Percentiles rank a stretch among this genome's conserved stretches.
Evolutionary conservation across 352 stramenopile genomes (phyloP).

Genomic region (Globisporangium emineosum): DNA sequence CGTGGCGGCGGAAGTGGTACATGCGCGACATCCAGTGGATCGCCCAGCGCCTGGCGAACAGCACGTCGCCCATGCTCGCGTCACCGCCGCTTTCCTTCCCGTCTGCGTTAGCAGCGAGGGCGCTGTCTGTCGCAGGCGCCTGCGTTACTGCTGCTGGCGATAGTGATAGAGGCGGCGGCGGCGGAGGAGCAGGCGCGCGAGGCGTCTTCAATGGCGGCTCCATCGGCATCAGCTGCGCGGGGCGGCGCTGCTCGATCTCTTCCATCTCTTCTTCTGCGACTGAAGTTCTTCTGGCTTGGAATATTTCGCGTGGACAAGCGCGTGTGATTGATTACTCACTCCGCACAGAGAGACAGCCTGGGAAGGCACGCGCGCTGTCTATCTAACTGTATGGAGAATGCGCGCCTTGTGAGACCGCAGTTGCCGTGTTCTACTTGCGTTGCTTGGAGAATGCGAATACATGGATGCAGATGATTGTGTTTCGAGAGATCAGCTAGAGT

Average conservation of each 20-base stretch:
- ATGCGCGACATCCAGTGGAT: slow-evolving; percentile 64
- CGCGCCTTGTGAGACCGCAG: too few species aligned
- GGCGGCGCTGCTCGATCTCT: background rate
- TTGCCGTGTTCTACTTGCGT: too few species aligned
- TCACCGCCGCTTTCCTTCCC: background rate
- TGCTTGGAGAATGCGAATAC: too few species aligned
- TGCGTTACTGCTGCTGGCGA: background rate
- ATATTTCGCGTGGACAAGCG: too few species aligned
- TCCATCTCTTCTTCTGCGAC: background rate
- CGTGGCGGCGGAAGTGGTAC: slow-evolving; percentile 47
- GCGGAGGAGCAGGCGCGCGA: background rate
- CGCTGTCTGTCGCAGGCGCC: background rate
- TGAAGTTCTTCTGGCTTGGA: background rate
- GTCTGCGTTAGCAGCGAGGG: background rate
- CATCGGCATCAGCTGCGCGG: background rate
- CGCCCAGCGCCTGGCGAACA: slow-evolving; percentile 49
- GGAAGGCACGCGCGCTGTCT: too few species aligned
- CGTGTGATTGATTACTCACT: too few species aligned
- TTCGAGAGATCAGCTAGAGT: too few species aligned
- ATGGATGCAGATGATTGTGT: too few species aligned
- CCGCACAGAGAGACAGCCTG: background rate
- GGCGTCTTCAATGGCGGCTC: background rate
- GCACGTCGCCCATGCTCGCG: slow-evolving; percentile 49
- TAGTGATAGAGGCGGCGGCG: background rate
- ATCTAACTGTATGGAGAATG: too few species aligned